Evolutionary conservation across 139 green algal species (phyloP).

Genomic region (Picochlorum sp.): DNA sequence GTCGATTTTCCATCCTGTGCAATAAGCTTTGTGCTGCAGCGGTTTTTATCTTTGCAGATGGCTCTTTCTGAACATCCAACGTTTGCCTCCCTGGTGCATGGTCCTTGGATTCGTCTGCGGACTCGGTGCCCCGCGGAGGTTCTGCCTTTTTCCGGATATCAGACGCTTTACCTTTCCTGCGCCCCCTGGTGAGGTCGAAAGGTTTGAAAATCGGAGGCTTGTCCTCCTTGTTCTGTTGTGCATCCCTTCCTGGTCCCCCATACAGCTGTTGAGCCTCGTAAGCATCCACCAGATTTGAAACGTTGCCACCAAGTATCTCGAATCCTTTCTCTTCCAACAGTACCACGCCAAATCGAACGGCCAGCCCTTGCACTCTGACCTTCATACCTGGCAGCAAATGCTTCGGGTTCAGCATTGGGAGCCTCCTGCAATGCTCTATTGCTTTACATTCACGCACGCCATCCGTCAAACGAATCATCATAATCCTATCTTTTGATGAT

Average conservation of each 20-base stretch:
- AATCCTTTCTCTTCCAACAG: slow-evolving; percentile 28
- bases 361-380: not conserved
- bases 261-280: slow-evolving; percentile 37
- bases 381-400: slow-evolving; percentile 22
- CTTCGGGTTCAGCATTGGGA: slow-evolving; percentile 7
- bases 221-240: slow-evolving; percentile 7
- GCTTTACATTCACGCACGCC: slow-evolving; percentile 11
- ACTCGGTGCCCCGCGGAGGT: too few species aligned
- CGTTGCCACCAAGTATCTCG: slow-evolving; percentile 35
- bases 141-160: too few species aligned
- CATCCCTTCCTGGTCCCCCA: slow-evolving; percentile 23
- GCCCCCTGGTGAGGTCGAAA: slow-evolving; percentile 25
- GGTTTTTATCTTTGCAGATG: not conserved
- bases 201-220: slow-evolving; percentile 29
- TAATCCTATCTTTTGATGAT: slow-evolving; percentile 13
- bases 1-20: not conserved
- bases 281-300: slow-evolving; percentile 30
- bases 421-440: slow-evolving; percentile 7
- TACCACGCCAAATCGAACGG: slow-evolving; percentile 21
- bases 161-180: not conserved
- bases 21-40: not conserved
- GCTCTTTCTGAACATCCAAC: too few species aligned
- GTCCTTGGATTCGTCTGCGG: too few species aligned
- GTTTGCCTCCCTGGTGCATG: too few species aligned
- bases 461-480: slow-evolving; percentile 23